Conservation (phyloP, 306 rosid species). For the Potentilla sterilis region DNA sequence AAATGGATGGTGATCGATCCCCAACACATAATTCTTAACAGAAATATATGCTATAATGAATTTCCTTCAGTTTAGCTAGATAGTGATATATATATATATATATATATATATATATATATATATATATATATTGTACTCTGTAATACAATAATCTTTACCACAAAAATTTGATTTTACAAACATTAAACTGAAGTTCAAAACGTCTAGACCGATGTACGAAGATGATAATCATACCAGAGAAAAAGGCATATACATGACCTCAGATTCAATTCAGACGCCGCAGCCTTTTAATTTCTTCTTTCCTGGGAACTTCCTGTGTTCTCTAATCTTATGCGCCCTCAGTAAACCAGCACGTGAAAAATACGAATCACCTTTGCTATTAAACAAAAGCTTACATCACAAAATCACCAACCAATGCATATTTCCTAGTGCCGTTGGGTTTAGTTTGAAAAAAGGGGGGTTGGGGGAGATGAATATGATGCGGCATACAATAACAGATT, state of each 20-base stretch:
- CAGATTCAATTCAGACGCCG: background rate
- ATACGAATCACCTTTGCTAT: background rate
- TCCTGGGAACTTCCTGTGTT: background rate
- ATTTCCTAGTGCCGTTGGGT: slow-evolving; percentile 6
- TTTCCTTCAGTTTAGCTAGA: background rate
- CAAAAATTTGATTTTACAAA: no score
- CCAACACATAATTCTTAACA: background rate
- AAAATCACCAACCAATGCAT: background rate
- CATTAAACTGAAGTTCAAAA: no score
- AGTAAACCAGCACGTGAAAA: slow-evolving; percentile 12
- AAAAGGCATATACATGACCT: background rate
- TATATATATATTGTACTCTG: background rate
- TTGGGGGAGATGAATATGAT: slow-evolving; percentile 1
- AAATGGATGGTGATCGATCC: background rate
- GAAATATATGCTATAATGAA: background rate
- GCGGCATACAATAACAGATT: background rate
- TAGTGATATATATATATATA: background rate
- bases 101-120: no score
- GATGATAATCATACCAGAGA: background rate
- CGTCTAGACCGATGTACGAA: no score
- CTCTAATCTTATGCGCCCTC: background rate
- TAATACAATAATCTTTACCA: background rate
- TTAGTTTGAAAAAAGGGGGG: slow-evolving; percentile 2
- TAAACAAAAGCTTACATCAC: slow-evolving; percentile 1
- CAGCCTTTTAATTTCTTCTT: background rate